These are phyloP conservation scores for Discostella stelligera DNA, from an alignment of 352 stramenopile genomes.

Conservation along the genomic window DNA sequence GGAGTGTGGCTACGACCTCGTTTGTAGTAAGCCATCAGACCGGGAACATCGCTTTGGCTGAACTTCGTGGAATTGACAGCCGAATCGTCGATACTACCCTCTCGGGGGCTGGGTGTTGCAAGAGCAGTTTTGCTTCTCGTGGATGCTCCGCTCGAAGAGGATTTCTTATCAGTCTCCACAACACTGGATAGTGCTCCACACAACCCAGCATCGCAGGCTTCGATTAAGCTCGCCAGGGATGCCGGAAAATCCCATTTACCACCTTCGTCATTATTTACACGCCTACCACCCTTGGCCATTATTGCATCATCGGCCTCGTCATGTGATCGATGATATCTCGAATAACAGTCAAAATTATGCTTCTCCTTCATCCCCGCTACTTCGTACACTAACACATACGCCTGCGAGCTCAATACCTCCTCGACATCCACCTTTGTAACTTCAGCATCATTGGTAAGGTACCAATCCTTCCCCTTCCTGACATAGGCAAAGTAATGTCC, in stretches of 20 bases:
- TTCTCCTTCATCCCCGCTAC: constrained; percentile 74
- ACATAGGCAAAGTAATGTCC: constrained; percentile 82
- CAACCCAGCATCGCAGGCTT: constrained; percentile 45
- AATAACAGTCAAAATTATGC: constrained; percentile 57
- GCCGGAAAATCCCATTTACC: constrained; percentile 44
- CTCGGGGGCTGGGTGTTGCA: neutral
- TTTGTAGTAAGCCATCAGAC: constrained; percentile 38
- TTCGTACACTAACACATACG: constrained; percentile 82
- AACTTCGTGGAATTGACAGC: constrained; percentile 7
- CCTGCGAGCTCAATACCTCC: constrained; percentile 71
- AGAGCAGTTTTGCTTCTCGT: neutral
- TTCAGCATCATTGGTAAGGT: constrained; percentile 71
- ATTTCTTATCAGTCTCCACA: constrained; percentile 15
- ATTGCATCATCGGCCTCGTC: constrained; percentile 26
- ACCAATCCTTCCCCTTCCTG: constrained; percentile 76
- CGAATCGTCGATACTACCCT: constrained; percentile 11
- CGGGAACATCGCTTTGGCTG: neutral
- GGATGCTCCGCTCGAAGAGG: constrained; percentile 5
- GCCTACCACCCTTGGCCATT: constrained; percentile 1
- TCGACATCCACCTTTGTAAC: constrained; percentile 69
- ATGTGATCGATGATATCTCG: constrained; percentile 46
- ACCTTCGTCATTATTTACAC: neutral
- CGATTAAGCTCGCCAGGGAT: constrained; percentile 30
- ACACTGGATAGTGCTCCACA: constrained; percentile 31
- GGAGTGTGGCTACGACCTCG: constrained; percentile 44